Evolutionary conservation across 495 filamentous ascomycete genomes (phyloP), one percentile per base, ranked within the genome.

Genomic region (Aspergillus coremiiformis): DNA sequence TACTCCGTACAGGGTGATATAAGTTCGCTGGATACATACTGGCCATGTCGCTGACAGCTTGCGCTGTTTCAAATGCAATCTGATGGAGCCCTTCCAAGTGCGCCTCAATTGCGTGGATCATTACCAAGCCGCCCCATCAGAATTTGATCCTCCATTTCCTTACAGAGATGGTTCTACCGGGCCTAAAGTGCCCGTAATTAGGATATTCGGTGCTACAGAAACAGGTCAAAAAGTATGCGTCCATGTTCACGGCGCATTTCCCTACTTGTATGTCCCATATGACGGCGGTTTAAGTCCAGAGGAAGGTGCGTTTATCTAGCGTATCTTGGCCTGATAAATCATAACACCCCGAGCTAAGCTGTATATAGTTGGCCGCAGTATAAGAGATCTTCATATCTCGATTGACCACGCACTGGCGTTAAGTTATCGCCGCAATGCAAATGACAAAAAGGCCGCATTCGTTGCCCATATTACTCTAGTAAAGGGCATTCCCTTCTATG

Each of bases 171-270:
- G 75, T 14, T 50, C 72, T 66, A 33, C 77, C 73, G 66, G 66
- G 64, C 83, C 87, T 1, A 84, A 78, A 48, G 82, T 97, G 8
- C 94, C 93, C 1, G 83, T 97, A 20, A 85, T 98, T 44, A 83
- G 93, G 55, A 80, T 93, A 17, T 98, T 96, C 66, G 94, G 93
- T 0, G 83, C 90, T 4, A 96, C 93, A 2, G 94, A 96, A 66
- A 88, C 90, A 0, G 94, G 94, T 1, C 92, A 98, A 66, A 95
- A 91, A 56, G 88, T 97, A 14, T 97, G 93, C 71, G 90, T 89
- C 20, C 93, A 98, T 76, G 83, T 98, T 41, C 93, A 98, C 65
- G 93, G 94, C 54, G 92, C 84, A 24, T 90, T 97, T 61, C 93
- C 94, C 4, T 98, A 98, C 64, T 73, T 98, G 9, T 97, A 88